Evolutionary conservation across 176 grass and related monocot genomes (phyloP).

Genomic region (Ampelocalamus luodianensis): DNA sequence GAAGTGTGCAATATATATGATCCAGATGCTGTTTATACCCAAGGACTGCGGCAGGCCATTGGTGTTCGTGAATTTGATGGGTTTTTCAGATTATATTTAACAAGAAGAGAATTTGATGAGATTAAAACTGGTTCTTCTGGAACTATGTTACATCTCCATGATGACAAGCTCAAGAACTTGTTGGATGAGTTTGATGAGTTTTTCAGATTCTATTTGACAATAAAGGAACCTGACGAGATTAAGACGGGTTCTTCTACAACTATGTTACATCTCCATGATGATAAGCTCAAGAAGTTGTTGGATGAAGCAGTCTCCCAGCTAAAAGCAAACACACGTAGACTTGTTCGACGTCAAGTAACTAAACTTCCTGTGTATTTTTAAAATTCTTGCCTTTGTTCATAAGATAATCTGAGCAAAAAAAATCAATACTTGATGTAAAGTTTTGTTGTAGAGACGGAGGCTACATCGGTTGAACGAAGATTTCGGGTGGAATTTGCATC

Average conservation of each 20-base stretch:
- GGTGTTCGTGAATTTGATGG: slow-evolving; percentile 91
- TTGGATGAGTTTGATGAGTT: slow-evolving; percentile 79
- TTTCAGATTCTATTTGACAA: slow-evolving; percentile 62
- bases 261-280: slow-evolving; percentile 42
- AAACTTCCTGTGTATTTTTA: slow-evolving; percentile 26
- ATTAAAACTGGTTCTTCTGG: slow-evolving; percentile 5
- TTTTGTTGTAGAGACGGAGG: slow-evolving; percentile 55
- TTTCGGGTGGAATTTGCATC: slow-evolving; percentile 87
- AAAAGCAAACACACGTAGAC: slow-evolving; percentile 80
- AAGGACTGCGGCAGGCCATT: slow-evolving; percentile 80
- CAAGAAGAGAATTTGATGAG: slow-evolving; percentile 43
- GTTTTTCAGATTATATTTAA: slow-evolving; percentile 63
- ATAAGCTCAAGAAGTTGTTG: slow-evolving; percentile 64
- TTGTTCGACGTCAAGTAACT: slow-evolving; percentile 84
- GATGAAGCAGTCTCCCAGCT: slow-evolving; percentile 71
- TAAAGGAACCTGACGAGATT: slow-evolving; percentile 36
- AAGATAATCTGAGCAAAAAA: slow-evolving; percentile 11
- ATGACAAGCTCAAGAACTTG: slow-evolving; percentile 59
- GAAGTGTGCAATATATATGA: slow-evolving; percentile 75
- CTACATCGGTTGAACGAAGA: slow-evolving; percentile 64
- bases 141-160: slow-evolving; percentile 38
- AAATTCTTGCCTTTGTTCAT: slow-evolving; percentile 13
- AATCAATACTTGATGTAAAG: neutral
- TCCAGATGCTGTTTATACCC: slow-evolving; percentile 72
- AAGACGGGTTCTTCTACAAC: slow-evolving; percentile 6